These are phyloP conservation scores for Byssochlamys sp. DNA, from an alignment of 2,329 filamentous ascomycete genomes.

Conservation along the genomic window DNA sequence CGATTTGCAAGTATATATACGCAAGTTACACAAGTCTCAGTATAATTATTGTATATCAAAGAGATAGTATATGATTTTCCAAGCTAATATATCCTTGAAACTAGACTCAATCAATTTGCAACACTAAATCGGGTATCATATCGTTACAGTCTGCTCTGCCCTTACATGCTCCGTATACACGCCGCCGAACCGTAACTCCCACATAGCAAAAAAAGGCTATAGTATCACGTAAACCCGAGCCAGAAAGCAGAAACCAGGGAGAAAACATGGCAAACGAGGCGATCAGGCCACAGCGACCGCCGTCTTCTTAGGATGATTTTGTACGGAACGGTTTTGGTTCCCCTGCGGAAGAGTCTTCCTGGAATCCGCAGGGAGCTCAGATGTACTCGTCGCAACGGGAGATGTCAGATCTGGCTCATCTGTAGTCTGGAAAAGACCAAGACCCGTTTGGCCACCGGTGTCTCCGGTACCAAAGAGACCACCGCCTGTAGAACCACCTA, in stretches of 20 bases:
- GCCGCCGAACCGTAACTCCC: not conserved
- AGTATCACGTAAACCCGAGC: not conserved
- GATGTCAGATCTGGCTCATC: constrained; percentile 17
- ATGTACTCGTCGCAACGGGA: constrained; percentile 13
- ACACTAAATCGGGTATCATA: constrained; percentile 20
- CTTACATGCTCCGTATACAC: not conserved
- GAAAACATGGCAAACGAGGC: constrained; percentile 1
- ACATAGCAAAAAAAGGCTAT: not conserved
- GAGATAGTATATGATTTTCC: not conserved
- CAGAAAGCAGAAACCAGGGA: not conserved
- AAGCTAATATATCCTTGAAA: too few relatives aligned
- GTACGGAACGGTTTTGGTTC: constrained; percentile 3
- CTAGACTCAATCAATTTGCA: not conserved
- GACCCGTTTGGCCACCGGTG: constrained; percentile 19
- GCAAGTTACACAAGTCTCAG: too few relatives aligned
- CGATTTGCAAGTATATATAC: not conserved
- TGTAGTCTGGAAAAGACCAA: constrained; percentile 24
- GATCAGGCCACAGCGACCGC: constrained; percentile 11
- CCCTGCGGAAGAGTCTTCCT: constrained; percentile 9
- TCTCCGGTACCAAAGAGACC: constrained; percentile 36
- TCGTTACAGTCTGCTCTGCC: constrained; percentile 15
- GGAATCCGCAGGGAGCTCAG: constrained; percentile 16
- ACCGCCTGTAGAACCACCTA: constrained; percentile 41
- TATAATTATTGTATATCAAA: too few relatives aligned
- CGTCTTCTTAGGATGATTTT: constrained; percentile 12